Evolutionary conservation across 345 rosid genomes (phyloP), one percentile per base, ranked within the genome.

Genomic region (Eucalyptus erythrocorys): DNA sequence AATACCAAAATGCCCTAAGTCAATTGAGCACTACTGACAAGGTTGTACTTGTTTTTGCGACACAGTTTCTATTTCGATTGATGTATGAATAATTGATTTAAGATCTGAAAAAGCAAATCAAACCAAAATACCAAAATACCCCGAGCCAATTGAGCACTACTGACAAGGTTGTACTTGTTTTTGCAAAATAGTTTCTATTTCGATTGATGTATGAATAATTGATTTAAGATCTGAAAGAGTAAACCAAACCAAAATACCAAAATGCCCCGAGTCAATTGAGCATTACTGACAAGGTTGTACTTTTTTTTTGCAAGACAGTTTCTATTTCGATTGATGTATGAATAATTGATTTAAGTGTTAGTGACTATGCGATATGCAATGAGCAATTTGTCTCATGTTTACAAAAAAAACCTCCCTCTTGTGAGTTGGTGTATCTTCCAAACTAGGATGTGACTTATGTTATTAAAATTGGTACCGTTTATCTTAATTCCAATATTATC

Each of bases 281-380:
- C 61, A 55, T 30, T 55, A 55, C 3, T 24, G 13, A 55, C 61
- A 24, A 55, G 27, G 27, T 3, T 24, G 12, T 5, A 24, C 30
- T n/a, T 24, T 10, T 55, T 24, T 22, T 24, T 55, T 4, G 6
- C 61, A 9, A 9, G 61, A 10, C 5, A 55, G 2, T 22, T 55
- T 55, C 6, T 24, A 55, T 55, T 55, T 24, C 2, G 30, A 0
- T 55, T 24, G 3, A 55, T 55, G 30, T 1, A 55, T 55, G 13
- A 1, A 55, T 55, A 55, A 55, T 55, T 55, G 13, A 55, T 55
- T 55, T 10, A 8, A 1, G 1, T 24, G 3, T 55, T 26, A 55
- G 4, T 55, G 3, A 55, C 0, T 13, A 55, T 3, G 5, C 3
- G 1, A 55, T 55, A 55, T 24, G 12, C 30, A 55, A 55, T 55